Evolutionary conservation across 768 basidiomycete species (phyloP).

Genomic region (Phallus indusiatus): DNA sequence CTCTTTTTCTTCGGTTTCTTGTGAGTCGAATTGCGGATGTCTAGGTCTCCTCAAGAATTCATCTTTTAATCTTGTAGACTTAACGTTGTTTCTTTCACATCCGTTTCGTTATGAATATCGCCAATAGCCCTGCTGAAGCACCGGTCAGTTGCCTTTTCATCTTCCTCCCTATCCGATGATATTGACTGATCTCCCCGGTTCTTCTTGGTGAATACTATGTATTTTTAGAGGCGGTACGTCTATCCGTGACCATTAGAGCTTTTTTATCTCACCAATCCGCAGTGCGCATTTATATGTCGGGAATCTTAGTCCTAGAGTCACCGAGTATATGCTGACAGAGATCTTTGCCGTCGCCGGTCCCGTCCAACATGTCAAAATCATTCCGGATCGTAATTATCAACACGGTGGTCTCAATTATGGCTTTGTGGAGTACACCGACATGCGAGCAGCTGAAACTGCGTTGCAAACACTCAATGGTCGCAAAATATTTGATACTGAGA

Average conservation of each 20-base stretch:
- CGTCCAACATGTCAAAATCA: constrained; percentile 99
- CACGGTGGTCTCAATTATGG: constrained; percentile 99
- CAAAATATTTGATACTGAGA: constrained; percentile 99
- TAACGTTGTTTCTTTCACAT: constrained; percentile 24
- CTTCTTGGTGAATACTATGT: no score
- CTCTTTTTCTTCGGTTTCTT: background rate
- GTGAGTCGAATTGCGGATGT: background rate
- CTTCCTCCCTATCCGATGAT: constrained; percentile 11
- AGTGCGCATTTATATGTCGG: constrained; percentile 98
- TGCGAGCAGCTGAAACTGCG: constrained; percentile 98
- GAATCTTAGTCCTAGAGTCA: constrained; percentile 94
- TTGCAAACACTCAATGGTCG: constrained; percentile 96
- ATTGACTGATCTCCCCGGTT: constrained; percentile 1
- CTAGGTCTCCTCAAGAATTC: constrained; percentile 21
- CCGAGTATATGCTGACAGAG: constrained; percentile 98
- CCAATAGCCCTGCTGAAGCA: constrained; percentile 64
- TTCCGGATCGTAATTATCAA: constrained; percentile 98
- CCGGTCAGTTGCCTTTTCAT: constrained; percentile 44
- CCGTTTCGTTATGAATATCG: constrained; percentile 56
- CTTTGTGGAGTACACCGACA: constrained; percentile 98
- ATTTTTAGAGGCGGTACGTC: background rate
- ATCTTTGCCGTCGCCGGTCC: constrained; percentile 95
- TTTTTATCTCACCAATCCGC: background rate
- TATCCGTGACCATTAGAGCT: background rate
- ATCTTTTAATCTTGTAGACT: constrained; percentile 19